phyloP scores from a whole-genome alignment of 73 alveolate genomes.

The Paramecium sexaurelia region DNA sequence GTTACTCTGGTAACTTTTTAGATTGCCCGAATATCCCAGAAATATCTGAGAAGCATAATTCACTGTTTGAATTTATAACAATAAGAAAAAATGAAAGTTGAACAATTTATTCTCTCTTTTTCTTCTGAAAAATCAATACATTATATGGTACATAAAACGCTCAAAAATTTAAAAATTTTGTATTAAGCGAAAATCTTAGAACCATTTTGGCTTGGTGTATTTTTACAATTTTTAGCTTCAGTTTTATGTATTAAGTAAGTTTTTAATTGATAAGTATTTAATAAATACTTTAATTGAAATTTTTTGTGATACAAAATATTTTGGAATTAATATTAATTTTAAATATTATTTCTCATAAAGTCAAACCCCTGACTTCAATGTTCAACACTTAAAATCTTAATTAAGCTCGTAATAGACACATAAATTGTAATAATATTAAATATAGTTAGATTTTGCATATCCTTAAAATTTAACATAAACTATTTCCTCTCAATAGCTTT shows the following conservation, averaged over 20 bases:
- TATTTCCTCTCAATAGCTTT: neutral
- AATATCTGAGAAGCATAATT: no score
- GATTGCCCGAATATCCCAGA: no score
- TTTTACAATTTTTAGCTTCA: neutral
- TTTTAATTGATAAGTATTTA: neutral
- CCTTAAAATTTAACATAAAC: neutral
- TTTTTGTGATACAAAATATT: neutral
- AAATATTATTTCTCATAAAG: neutral
- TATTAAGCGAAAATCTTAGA: neutral
- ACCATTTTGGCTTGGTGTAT: neutral
- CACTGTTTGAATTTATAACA: neutral
- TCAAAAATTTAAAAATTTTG: neutral
- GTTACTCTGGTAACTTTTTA: no score
- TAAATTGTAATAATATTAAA: neutral
- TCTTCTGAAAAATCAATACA: no score
- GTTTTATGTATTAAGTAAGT: neutral
- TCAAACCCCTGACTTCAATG: neutral
- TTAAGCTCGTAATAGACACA: neutral
- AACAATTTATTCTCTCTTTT: no score
- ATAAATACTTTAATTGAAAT: neutral
- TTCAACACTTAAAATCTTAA: neutral
- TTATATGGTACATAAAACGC: neutral
- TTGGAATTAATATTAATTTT: neutral
- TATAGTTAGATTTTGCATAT: neutral
- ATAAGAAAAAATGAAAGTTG: neutral